These are phyloP conservation scores for Termitomyces sp. DNA, from an alignment of 768 basidiomycete species.

Conservation along the genomic window DNA sequence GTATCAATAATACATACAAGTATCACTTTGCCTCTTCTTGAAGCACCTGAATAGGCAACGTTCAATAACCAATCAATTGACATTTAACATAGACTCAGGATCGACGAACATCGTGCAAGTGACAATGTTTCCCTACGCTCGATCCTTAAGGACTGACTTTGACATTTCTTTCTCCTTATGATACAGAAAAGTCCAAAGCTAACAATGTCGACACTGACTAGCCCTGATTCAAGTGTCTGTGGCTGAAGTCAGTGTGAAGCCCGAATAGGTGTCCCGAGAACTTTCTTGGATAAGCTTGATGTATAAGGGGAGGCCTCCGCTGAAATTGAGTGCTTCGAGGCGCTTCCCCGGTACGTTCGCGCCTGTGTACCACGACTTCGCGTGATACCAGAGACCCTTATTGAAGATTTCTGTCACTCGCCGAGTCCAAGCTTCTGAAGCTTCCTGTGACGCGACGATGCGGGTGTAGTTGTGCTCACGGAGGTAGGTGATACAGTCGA, in stretches of 20 bases:
- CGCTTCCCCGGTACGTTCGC: slow-evolving; percentile 20
- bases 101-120: no score
- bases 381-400: slow-evolving; percentile 8
- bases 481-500: slow-evolving; percentile 15
- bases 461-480: slow-evolving; percentile 10
- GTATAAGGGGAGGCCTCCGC: slow-evolving; percentile 18
- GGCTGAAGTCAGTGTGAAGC: slow-evolving; percentile 1
- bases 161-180: no score
- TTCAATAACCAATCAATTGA: no score
- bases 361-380: slow-evolving; percentile 22
- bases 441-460: slow-evolving; percentile 8
- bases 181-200: no score
- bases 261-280: slow-evolving; percentile 13
- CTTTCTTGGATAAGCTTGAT: slow-evolving; percentile 12
- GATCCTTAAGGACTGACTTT: no score
- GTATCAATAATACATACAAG: no score
- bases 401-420: slow-evolving; percentile 10
- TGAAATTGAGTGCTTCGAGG: slow-evolving; percentile 17
- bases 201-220: background rate
- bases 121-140: no score
- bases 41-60: no score
- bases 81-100: no score
- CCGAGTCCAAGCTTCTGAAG: slow-evolving; percentile 9
- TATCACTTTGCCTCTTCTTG: no score
- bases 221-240: background rate